Conservation (phyloP, 1,139 yeast species). For the Entelexis sorbosivorans region DNA sequence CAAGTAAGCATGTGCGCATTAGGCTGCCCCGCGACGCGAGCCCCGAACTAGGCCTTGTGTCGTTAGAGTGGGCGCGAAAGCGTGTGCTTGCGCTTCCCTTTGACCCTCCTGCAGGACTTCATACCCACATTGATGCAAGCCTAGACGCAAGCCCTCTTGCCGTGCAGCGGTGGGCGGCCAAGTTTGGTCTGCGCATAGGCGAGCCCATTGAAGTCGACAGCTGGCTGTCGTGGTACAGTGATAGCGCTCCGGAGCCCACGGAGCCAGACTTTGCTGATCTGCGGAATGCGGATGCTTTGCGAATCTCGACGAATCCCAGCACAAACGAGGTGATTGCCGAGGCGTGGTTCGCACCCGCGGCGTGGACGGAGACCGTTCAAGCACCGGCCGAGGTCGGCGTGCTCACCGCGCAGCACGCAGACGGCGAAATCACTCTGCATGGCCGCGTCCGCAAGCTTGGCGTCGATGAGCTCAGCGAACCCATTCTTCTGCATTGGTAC, state of each 20-base stretch:
- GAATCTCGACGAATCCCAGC: slow-evolving; percentile 2
- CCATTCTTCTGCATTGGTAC: slow-evolving; percentile 20
- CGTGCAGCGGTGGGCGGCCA: background rate
- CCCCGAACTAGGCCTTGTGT: slow-evolving; percentile 9
- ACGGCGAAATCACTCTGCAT: slow-evolving; percentile 1
- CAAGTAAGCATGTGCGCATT: slow-evolving; percentile 18
- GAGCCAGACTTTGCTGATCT: background rate
- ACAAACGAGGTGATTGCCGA: slow-evolving; percentile 12
- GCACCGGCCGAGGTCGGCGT: slow-evolving; percentile 22
- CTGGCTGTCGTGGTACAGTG: slow-evolving; percentile 11
- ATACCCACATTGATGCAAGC: slow-evolving; percentile 21
- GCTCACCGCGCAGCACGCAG: background rate
- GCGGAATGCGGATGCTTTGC: slow-evolving; percentile 7
- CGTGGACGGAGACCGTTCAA: slow-evolving; percentile 11
- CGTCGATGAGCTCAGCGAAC: slow-evolving; percentile 12
- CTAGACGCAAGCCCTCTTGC: background rate
- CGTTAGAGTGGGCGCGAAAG: slow-evolving; percentile 23
- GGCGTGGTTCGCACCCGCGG: slow-evolving; percentile 16
- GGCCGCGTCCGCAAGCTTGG: slow-evolving; percentile 17
- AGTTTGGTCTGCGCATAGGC: slow-evolving; percentile 2
- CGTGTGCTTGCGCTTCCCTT: slow-evolving; percentile 25
- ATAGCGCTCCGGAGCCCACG: background rate
- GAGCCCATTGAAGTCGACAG: slow-evolving; percentile 10
- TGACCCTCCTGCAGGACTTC: slow-evolving; percentile 26
- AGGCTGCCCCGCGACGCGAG: background rate